These are phyloP conservation scores for Podaxis pistillaris DNA, from an alignment of 768 basidiomycete species.

Conservation along the genomic window DNA sequence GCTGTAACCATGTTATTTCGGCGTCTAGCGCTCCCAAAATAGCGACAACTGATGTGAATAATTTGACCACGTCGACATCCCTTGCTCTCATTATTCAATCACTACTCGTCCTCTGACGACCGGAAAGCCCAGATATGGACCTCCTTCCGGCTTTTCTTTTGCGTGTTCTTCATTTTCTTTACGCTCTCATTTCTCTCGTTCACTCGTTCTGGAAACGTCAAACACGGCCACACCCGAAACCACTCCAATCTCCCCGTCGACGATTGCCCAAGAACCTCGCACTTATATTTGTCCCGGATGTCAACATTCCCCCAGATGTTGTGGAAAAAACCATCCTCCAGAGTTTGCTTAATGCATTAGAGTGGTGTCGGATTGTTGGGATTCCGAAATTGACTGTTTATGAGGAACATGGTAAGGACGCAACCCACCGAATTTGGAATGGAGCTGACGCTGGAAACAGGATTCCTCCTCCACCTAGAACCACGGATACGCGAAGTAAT, in stretches of 20 bases:
- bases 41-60: neutral
- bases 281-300: slow-evolving; percentile 53
- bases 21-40: slow-evolving; percentile 2
- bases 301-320: slow-evolving; percentile 30
- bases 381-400: slow-evolving; percentile 68
- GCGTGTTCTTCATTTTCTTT: slow-evolving; percentile 55
- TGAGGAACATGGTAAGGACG: slow-evolving; percentile 61
- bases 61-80: slow-evolving; percentile 18
- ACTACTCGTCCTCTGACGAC: neutral
- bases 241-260: slow-evolving; percentile 49
- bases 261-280: slow-evolving; percentile 69
- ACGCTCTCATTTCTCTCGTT: slow-evolving; percentile 42
- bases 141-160: slow-evolving; percentile 49
- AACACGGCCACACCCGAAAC: slow-evolving; percentile 38
- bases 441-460: slow-evolving; percentile 3
- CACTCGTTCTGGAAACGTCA: slow-evolving; percentile 39
- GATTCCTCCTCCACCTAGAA: neutral
- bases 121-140: slow-evolving; percentile 32
- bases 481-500: slow-evolving; percentile 1
- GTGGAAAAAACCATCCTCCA: slow-evolving; percentile 46
- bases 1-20: neutral
- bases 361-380: slow-evolving; percentile 64
- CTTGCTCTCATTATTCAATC: neutral
- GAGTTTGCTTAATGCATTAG: slow-evolving; percentile 49
- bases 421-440: neutral